Evolutionary conservation across 2,329 filamentous ascomycete species (phyloP), one percentile per base, ranked within the genome.

Genomic region (Aureobasidium melanogenum): DNA sequence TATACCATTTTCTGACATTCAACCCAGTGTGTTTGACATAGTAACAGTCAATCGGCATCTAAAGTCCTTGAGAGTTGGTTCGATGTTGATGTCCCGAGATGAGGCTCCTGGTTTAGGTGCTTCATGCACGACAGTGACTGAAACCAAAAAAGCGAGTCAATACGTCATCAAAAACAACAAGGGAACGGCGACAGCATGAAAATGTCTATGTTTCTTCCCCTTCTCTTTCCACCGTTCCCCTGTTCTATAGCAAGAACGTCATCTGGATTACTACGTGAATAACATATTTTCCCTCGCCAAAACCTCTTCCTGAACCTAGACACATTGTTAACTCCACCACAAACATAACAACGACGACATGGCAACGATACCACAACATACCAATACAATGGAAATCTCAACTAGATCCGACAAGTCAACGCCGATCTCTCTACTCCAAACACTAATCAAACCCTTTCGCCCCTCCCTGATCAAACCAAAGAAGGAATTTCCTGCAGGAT

Each of bases 401-500:
- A 56, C 38, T 15, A 14, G 75, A 60, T 65, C 70, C 54, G 72
- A 76, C 28, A 74, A 75, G 57, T 68, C 67, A 26, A 54, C 67
- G 10, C 47, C 60, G 24, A 78, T 75, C 67, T 59, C 67, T 24
- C 30, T 77, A 5, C 64, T 78, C 1, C 73, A 78, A 22, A 66
- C 69, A 5, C 19, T 77, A 22, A 66, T 76, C 9, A 70, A 72
- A 7, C 71, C 72, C 1, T 72, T 79, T 48, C 71, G 71, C 58
- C 67, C 66, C 5, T 67, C 64, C 12, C 67, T 79, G 38, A 71
- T 74, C 51, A 67, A 71, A 10, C 70, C 73, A 8, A 66, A 68
- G 30, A 65, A 65, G 14, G 63, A 56, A 10, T 65, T 60, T 8
- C 74, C 76, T 8, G 66, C 73, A 22, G 77, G 77, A 44, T 79